Evolutionary conservation across 345 rosid genomes (phyloP).

Genomic region (Anastatica hierochuntica): DNA sequence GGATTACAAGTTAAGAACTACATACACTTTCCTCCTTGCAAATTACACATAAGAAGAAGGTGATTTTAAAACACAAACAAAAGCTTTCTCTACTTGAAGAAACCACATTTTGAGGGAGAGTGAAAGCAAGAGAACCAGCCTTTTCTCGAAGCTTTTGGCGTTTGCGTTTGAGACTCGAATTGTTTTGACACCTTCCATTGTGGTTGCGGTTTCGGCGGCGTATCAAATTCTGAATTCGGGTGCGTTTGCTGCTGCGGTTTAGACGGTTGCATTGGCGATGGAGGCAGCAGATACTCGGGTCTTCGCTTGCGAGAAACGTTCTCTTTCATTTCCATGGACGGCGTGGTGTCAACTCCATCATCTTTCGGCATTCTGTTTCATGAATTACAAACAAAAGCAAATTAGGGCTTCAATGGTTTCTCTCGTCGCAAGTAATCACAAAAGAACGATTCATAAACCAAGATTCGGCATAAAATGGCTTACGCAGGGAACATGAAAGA

Average conservation of each 20-base stretch:
- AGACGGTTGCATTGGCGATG: background rate
- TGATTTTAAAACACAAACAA: constrained; percentile 8
- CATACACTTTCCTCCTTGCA: too few species aligned
- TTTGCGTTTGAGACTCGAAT: background rate
- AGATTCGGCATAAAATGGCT: constrained; percentile 5
- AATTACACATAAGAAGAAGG: background rate
- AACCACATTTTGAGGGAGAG: constrained; percentile 26
- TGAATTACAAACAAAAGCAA: background rate
- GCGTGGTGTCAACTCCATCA: constrained; percentile 11
- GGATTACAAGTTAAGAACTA: background rate
- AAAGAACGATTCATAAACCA: background rate
- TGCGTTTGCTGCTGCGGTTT: background rate
- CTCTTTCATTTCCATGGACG: constrained; percentile 1
- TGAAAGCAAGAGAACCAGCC: constrained; percentile 53
- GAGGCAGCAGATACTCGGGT: constrained; percentile 15
- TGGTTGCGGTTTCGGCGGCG: background rate
- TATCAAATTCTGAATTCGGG: background rate
- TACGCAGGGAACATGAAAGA: constrained; percentile 78
- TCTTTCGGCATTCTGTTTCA: constrained; percentile 34
- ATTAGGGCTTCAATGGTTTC: constrained; percentile 6
- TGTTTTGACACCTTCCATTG: background rate
- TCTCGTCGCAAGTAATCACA: background rate
- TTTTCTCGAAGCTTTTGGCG: constrained; percentile 4
- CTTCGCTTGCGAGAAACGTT: background rate
- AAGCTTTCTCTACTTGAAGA: background rate